These are phyloP conservation scores for Cyberlindnera xylosilytica DNA, from an alignment of 805 yeast species.

Conservation along the genomic window DNA sequence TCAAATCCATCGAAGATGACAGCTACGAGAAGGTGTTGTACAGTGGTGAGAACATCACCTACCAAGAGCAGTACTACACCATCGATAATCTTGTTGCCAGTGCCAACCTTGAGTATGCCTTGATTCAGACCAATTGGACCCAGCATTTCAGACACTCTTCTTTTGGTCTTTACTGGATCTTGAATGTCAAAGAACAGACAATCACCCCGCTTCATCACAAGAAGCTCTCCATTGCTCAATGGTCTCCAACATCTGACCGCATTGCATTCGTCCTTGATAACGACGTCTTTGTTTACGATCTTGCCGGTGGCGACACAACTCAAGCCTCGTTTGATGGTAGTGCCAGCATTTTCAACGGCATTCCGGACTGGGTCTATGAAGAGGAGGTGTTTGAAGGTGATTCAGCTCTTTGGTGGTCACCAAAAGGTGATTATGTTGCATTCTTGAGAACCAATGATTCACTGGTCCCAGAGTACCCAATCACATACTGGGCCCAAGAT, in stretches of 20 bases:
- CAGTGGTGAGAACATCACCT: constrained; percentile 44
- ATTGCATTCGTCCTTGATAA: constrained; percentile 68
- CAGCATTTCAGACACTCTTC: constrained; percentile 58
- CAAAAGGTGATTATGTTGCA: constrained; percentile 60
- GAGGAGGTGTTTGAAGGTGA: constrained; percentile 79
- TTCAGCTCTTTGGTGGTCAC: constrained; percentile 86
- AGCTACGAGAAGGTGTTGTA: constrained; percentile 44
- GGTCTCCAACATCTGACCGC: constrained; percentile 70
- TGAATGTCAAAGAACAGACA: constrained; percentile 29
- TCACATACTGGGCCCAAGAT: constrained; percentile 69
- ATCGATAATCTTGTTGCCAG: constrained; percentile 61
- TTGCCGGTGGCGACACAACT: constrained; percentile 26
- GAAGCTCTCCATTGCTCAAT: constrained; percentile 47
- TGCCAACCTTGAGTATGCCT: constrained; percentile 57
- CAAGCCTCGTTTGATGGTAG: constrained; percentile 70
- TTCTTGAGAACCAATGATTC: constrained; percentile 72
- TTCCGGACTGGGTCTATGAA: constrained; percentile 94
- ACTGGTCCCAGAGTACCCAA: constrained; percentile 64
- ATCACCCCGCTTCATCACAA: constrained; percentile 29
- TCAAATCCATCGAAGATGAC: constrained; percentile 48
- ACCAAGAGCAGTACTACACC: constrained; percentile 36
- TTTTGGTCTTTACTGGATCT: constrained; percentile 41
- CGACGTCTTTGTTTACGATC: constrained; percentile 59
- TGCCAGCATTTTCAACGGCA: constrained; percentile 71
- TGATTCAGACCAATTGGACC: constrained; percentile 57